Base-by-base conservation (phyloP, 208 protist species). In the Naegleria fowleri region DNA sequence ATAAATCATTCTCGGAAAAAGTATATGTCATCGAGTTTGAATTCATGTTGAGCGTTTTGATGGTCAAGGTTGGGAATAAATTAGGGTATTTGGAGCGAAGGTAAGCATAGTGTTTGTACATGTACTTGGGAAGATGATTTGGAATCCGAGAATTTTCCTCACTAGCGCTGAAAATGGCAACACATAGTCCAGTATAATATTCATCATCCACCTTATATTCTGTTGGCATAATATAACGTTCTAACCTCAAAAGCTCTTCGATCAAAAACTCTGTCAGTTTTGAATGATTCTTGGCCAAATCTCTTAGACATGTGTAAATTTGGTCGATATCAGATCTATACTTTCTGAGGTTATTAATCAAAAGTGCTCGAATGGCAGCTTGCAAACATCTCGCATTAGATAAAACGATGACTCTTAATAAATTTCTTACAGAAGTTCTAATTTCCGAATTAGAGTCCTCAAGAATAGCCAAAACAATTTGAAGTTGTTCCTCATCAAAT, bases 401-500 rank as follows among this genome's bases (percentile, higher is more conserved):
- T 13, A 79, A 36, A 15, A 79, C 29, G 36, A 79, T 79, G 5
- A 79, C 67, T 11, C 29, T 36, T 9, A 79, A 79, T 79, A 79
- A 36, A 36, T 79, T 79, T 79, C 67, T 79, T 15, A 79, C n/a
- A 2, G 67, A 29, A 13, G 16, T 9, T 79, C 67, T 79, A 36
- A 79, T 79, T 36, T 79, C 67, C 9, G 67, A 79, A 9, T 79
- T 39, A 3, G 38, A 85, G 43, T 85, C 79, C 22, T 85, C 79
- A 9, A 85, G 41, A 19, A 85, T 39, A 85, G 38, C 38, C 7
- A 85, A 43, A 5, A 85, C 38, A 9, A 85, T 43, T 85, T 85
- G 79, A n/a, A 85, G 22, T 85, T 85, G 79, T 85, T 85, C 79
- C 41, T 85, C 79, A 43, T 85, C 38, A 43, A 85, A 85, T 43